Evolutionary conservation across 495 filamentous ascomycete genomes (phyloP), one percentile per base, ranked within the genome.

Genomic region (Xylaria telfairii): DNA sequence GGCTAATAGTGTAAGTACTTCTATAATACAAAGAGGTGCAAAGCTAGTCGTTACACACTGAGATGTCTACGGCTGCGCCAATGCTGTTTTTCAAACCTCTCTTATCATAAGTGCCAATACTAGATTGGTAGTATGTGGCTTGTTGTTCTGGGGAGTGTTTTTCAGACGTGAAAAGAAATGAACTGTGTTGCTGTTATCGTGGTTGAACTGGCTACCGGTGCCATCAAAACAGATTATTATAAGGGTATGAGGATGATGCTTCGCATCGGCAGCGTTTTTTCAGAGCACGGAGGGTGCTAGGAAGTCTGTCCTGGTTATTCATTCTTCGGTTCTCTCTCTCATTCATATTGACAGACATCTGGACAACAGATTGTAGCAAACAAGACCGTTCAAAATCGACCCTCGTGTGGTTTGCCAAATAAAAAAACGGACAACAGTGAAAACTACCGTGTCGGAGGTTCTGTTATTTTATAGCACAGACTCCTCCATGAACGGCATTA

Each of bases 171-270:
- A 76, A 24, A 82, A 75, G 42, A 83, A 78, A 51, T 83, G 74
- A 41, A 83, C 80, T 4, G 82, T 77, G 71, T 83, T 83, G 72
- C 76, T 80, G 61, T 83, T 83, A 51, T 83, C 81, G 30, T 71
- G 74, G 68, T 83, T 80, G 70, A 80, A 82, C 56, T 79, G 73
- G 59, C 81, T 79, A 34, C 81, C 81, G 1, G 81, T 82, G n/a
- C 81, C 81, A 68, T 82, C 81, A 17, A 82, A 76, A 61, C 79
- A 82, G 34, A 82, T 74, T 56, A 81, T 71, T n/a, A n/a, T n/a
- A 46, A 81, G 67, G 42, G 78, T 80, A 9, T 80, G 76, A 3
- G 77, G 78, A 59, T 70, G 59, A 51, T 69, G 17, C 30, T 34
- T 56, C 24, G 68, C 34, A 39, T 73, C 41, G 19, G 46, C 39